Percentiles rank a stretch among this genome's conserved stretches.
These are phyloP conservation scores for Rosa chinensis DNA, from an alignment of 306 rosid species.

Conservation along the genomic window DNA sequence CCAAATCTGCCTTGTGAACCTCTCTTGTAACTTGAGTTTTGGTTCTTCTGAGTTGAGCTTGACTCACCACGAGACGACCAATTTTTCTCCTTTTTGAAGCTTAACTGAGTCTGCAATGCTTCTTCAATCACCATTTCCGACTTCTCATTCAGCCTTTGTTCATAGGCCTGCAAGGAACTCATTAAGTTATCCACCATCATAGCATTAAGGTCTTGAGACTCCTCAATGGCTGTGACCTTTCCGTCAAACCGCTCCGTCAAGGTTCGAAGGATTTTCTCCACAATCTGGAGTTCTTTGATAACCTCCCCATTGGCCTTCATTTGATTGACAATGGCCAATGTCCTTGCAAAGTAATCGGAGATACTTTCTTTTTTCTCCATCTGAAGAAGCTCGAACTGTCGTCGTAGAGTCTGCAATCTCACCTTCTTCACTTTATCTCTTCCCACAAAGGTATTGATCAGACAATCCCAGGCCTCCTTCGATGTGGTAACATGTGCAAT, in stretches of 20 bases:
- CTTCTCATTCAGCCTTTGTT: neutral
- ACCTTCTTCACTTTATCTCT: neutral
- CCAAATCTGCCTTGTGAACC: neutral
- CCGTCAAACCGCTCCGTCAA: neutral
- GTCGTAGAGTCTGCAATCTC: neutral
- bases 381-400: neutral
- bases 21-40: neutral
- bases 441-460: no score
- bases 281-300: neutral
- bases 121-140: neutral
- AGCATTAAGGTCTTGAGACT: neutral
- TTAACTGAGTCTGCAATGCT: neutral
- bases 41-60: neutral
- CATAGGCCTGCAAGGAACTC: neutral
- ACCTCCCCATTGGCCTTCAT: neutral
- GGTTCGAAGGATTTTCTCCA: neutral
- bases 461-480: no score
- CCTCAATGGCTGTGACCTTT: neutral
- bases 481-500: neutral
- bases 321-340: neutral
- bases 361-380: neutral
- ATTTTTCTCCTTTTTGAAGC: neutral
- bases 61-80: neutral
- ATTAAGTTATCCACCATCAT: neutral
- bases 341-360: neutral